phyloP scores from a whole-genome alignment of 2,329 filamentous ascomycete species.

The Fusarium brachygibbosum region DNA sequence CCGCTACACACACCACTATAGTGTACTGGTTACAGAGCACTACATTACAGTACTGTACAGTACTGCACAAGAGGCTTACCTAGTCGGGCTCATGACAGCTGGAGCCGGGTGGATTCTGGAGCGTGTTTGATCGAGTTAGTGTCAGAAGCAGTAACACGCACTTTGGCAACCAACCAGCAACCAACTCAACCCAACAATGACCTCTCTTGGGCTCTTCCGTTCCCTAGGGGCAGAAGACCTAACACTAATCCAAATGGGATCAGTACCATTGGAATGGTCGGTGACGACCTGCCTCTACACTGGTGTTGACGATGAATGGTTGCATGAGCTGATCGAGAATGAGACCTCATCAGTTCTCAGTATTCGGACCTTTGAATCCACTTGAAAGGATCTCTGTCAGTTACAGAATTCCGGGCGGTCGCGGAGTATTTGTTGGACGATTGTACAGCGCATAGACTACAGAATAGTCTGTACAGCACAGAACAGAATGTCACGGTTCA shows the following conservation, averaged over 20 bases:
- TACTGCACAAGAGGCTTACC: slow-evolving; percentile 31
- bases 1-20: slow-evolving; percentile 22
- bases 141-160: slow-evolving; percentile 33
- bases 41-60: slow-evolving; percentile 27
- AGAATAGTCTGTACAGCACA: neutral
- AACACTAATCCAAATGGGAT: slow-evolving; percentile 40
- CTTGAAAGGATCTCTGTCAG: slow-evolving; percentile 9
- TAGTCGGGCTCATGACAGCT: slow-evolving; percentile 44
- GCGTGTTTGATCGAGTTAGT: neutral
- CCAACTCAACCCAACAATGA: slow-evolving; percentile 31
- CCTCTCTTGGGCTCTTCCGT: slow-evolving; percentile 8
- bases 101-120: slow-evolving; percentile 39
- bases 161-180: slow-evolving; percentile 13
- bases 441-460: slow-evolving; percentile 30
- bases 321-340: slow-evolving; percentile 14
- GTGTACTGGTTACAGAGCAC: neutral
- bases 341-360: slow-evolving; percentile 4
- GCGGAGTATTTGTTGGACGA: slow-evolving; percentile 11
- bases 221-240: slow-evolving; percentile 32
- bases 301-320: slow-evolving; percentile 4
- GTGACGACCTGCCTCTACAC: slow-evolving; percentile 17
- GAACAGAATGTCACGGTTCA: neutral
- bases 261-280: slow-evolving; percentile 28
- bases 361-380: slow-evolving; percentile 37
- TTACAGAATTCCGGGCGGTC: slow-evolving; percentile 13